Evolutionary conservation across 306 rosid species (phyloP).

Genomic region (Carpinus viminea): DNA sequence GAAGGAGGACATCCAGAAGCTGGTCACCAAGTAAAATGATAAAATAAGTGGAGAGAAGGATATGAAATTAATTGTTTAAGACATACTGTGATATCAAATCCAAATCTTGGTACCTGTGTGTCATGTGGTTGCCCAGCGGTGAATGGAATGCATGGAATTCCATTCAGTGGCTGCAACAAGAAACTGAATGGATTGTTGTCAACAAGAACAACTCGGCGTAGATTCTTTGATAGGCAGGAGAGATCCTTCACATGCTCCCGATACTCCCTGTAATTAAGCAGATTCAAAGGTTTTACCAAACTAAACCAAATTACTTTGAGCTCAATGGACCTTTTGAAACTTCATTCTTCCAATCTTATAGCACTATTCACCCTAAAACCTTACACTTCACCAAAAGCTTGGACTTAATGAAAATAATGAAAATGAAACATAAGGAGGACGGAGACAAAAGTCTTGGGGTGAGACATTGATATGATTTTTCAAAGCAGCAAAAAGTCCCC

Average conservation of each 20-base stretch:
- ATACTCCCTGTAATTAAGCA: conserved; percentile 54
- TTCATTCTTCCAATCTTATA: background rate
- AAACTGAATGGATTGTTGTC: conserved; percentile 95
- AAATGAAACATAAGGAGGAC: background rate
- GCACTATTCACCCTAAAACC: background rate
- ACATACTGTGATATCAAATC: conserved; percentile 2
- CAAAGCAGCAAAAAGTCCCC: conserved; percentile 3
- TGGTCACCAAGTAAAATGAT: conserved; percentile 31
- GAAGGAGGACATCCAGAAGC: conserved; percentile 92
- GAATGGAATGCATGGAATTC: conserved; percentile 89
- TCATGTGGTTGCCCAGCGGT: conserved; percentile 82
- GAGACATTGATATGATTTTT: background rate
- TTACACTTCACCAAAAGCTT: background rate
- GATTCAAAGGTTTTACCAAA: conserved; percentile 23
- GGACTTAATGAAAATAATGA: background rate
- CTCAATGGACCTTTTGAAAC: background rate
- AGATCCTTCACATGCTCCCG: conserved; percentile 91
- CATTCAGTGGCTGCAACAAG: conserved; percentile 84
- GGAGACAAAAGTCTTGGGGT: background rate
- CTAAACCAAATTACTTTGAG: background rate
- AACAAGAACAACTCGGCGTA: conserved; percentile 68
- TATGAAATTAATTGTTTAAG: background rate
- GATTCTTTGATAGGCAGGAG: conserved; percentile 64
- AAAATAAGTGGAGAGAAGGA: background rate
- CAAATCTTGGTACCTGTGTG: conserved; percentile 57